Base-by-base conservation (phyloP, 768 basidiomycete species). In the Galerina marginata region DNA sequence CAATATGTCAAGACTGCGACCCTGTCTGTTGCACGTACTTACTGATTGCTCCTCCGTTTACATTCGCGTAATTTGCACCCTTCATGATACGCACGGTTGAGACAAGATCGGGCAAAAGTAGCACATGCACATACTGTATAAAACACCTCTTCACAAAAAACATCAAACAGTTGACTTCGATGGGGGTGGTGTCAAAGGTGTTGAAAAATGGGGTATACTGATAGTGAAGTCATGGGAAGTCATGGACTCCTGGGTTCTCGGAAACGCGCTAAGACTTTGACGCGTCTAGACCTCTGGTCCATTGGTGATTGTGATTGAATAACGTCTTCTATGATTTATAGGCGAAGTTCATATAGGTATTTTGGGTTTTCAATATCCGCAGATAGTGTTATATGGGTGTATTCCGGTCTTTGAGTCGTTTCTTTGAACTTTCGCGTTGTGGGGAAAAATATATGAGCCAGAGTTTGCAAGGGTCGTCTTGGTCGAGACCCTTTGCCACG, bases 391-490 rank as follows among this genome's bases (percentile, higher is more conserved):
- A 53, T 52, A 20, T 20, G 20, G 12, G 40, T 25, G 50, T 52
- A 46, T 50, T 50, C 46, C 40, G 29, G 56, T 52, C 44, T n/a
- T 56, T 36, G 54, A 54, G 48, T 52, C 43, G 16, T 9, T 53
- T 53, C 38, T 26, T 26, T 37, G 39, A 26, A 26, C 14, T 40
- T 26, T 23, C 6, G 5, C 5, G 42, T 40, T 20, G 51, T 26
- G 51, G 51, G 51, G 15, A 53, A 38, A 40, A 42, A 42, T 25
- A 14, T 4, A 23, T 12, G 3, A 11, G 36, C 38, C 4, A 25
- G 5, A 45, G 40, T 20, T 20, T 10, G 46, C 47, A 45, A 47
- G 33, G 36, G 38, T n/a, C 29, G 20, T 12, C 26, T 36, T 3
- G 25, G 43, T 39, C 29, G 46, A 55, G 11, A 15, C 23, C 25